phyloP scores from a whole-genome alignment of 2,329 filamentous ascomycete species.

The Aspergillus fischeri region DNA sequence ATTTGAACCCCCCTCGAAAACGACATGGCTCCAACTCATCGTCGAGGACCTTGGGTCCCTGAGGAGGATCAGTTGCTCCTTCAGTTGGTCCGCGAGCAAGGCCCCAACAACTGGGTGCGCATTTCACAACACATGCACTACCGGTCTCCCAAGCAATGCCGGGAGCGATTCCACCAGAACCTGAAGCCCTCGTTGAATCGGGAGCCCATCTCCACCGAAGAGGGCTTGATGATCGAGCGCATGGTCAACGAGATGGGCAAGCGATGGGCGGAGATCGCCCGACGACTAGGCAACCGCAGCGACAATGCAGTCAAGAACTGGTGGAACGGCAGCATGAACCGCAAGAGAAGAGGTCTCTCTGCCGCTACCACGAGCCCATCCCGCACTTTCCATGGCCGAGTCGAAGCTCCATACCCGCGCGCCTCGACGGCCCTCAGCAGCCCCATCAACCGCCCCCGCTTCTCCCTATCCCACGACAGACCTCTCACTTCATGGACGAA shows the following conservation, averaged over 20 bases:
- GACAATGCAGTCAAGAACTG: slow-evolving; percentile 98
- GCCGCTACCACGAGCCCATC: slow-evolving; percentile 33
- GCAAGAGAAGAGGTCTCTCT: slow-evolving; percentile 54
- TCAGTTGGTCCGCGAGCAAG: slow-evolving; percentile 65
- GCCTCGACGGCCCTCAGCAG: slow-evolving; percentile 26
- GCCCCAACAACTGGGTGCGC: slow-evolving; percentile 83
- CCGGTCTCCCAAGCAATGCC: slow-evolving; percentile 88
- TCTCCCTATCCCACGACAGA: slow-evolving; percentile 19
- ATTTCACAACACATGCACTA: slow-evolving; percentile 73
- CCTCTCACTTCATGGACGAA: slow-evolving; percentile 20
- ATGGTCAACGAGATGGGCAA: slow-evolving; percentile 76
- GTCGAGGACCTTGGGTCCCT: slow-evolving; percentile 79
- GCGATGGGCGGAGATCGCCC: slow-evolving; percentile 89
- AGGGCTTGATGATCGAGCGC: slow-evolving; percentile 69
- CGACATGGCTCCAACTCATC: slow-evolving; percentile 50
- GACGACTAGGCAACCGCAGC: slow-evolving; percentile 74
- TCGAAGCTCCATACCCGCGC: slow-evolving; percentile 37
- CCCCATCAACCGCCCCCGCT: slow-evolving; percentile 26
- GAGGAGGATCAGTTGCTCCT: slow-evolving; percentile 69
- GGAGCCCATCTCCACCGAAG: slow-evolving; percentile 66
- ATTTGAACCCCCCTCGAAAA: slow-evolving; percentile 2
- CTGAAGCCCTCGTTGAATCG: slow-evolving; percentile 73
- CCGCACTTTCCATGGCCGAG: slow-evolving; percentile 34
- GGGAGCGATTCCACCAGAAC: slow-evolving; percentile 92
- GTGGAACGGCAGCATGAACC: slow-evolving; percentile 93